Evolutionary conservation across 2,329 filamentous ascomycete genomes (phyloP).

Genomic region (Zymoseptoria tritici): DNA sequence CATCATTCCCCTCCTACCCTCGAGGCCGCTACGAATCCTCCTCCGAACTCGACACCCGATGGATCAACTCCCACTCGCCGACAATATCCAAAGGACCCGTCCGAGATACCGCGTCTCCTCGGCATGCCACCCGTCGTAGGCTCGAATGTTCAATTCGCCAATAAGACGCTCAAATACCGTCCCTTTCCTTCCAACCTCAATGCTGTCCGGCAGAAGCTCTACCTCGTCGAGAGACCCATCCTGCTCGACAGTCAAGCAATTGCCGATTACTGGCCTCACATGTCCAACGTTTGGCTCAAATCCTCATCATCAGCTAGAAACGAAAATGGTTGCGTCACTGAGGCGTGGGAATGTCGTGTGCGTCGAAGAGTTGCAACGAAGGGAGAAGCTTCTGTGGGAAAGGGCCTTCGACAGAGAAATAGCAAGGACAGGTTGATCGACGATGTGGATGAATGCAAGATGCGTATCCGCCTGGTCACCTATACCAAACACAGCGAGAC

Average conservation of each 20-base stretch:
- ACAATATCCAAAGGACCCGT: neutral
- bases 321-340: constrained; percentile 13
- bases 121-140: constrained; percentile 17
- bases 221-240: constrained; percentile 13
- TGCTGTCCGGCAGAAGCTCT: constrained; percentile 17
- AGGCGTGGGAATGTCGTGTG: constrained; percentile 19
- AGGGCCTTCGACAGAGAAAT: constrained; percentile 2
- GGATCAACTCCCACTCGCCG: neutral
- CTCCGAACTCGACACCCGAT: neutral
- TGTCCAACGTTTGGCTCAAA: constrained; percentile 18
- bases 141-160: constrained; percentile 15
- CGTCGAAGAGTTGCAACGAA: constrained; percentile 8
- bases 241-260: constrained; percentile 21
- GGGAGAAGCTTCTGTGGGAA: constrained; percentile 1
- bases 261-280: constrained; percentile 20
- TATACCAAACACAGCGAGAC: constrained; percentile 18
- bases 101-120: constrained; percentile 1
- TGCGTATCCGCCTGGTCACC: constrained; percentile 14
- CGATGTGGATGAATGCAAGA: constrained; percentile 8
- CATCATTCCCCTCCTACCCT: neutral
- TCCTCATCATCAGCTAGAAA: constrained; percentile 4
- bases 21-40: neutral
- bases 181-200: constrained; percentile 19
- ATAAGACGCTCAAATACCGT: constrained; percentile 17
- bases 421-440: constrained; percentile 11